phyloP scores from a whole-genome alignment of 177 flowering plant genomes.

The Vitis hybrid region DNA sequence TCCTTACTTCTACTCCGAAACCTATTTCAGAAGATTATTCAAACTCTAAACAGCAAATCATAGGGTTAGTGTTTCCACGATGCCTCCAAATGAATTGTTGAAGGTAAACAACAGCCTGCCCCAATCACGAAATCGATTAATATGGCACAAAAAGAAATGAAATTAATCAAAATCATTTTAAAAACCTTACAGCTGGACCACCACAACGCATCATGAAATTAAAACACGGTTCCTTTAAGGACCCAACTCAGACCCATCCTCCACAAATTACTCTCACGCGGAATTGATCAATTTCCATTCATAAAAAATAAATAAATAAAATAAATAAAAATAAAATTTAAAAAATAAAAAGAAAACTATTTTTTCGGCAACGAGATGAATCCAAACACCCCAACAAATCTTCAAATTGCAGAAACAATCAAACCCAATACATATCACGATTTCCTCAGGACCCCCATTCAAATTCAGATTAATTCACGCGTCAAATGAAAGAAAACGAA shows the following conservation, averaged over 20 bases:
- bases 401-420: too few species aligned
- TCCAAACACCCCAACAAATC: too few species aligned
- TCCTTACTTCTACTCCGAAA: not conserved
- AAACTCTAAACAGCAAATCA: too few species aligned
- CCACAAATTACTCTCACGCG: slow-evolving; percentile 8
- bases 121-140: not conserved
- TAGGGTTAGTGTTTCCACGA: too few species aligned
- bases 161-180: not conserved
- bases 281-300: slow-evolving; percentile 1
- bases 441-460: too few species aligned
- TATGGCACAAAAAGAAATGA: not conserved
- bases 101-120: not conserved
- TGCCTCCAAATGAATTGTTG: too few species aligned
- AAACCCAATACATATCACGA: too few species aligned
- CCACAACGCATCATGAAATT: not conserved
- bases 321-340: not conserved
- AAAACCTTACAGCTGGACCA: not conserved
- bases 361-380: too few species aligned
- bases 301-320: not conserved
- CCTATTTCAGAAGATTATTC: not conserved
- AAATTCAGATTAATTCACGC: too few species aligned
- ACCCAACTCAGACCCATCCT: slow-evolving; percentile 12
- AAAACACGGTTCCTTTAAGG: slow-evolving; percentile 1
- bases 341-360: not conserved
- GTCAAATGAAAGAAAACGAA: too few species aligned